These are phyloP conservation scores for Nitzschia sp. DNA, from an alignment of 108 stramenopile species.

Conservation along the genomic window DNA sequence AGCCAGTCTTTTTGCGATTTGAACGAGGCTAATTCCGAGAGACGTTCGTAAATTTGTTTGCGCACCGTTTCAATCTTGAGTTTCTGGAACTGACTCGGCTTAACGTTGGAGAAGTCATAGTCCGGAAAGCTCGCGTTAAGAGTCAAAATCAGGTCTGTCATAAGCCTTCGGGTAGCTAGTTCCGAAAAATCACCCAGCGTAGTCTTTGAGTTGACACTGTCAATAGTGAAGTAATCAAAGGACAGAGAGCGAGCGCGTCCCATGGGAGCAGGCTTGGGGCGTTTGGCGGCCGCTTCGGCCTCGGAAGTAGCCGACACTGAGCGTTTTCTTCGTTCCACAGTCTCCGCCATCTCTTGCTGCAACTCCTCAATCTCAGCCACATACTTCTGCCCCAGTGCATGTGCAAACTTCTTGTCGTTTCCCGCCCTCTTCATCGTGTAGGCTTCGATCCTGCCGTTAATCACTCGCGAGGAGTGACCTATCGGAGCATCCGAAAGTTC, in stretches of 20 bases:
- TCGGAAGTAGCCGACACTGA: slow-evolving; percentile 17
- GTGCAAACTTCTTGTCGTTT: slow-evolving; percentile 83
- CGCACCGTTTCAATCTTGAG: slow-evolving; percentile 55
- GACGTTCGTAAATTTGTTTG: slow-evolving; percentile 61
- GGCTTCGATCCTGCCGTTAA: slow-evolving; percentile 86
- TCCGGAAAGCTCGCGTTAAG: slow-evolving; percentile 93
- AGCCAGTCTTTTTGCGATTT: slow-evolving; percentile 43
- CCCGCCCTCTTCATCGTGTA: slow-evolving; percentile 86
- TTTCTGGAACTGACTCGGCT: slow-evolving; percentile 79
- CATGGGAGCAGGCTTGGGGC: slow-evolving; percentile 19
- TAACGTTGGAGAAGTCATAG: slow-evolving; percentile 87
- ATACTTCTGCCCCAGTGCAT: slow-evolving; percentile 73
- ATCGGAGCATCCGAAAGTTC: slow-evolving; percentile 66
- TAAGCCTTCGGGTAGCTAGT: slow-evolving; percentile 73
- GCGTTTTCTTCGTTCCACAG: slow-evolving; percentile 22
- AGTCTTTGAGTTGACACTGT: slow-evolving; percentile 34
- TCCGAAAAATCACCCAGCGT: slow-evolving; percentile 72
- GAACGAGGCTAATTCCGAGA: slow-evolving; percentile 58
- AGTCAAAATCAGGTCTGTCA: slow-evolving; percentile 92
- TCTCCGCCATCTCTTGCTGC: slow-evolving; percentile 43
- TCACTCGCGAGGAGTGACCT: slow-evolving; percentile 53
- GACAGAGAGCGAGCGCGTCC: slow-evolving; percentile 44
- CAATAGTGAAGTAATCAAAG: slow-evolving; percentile 46
- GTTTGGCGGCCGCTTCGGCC: slow-evolving; percentile 10
- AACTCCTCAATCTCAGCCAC: slow-evolving; percentile 64